These are phyloP conservation scores for Yarrowia sp. DNA, from an alignment of 805 yeast species.

Conservation along the genomic window DNA sequence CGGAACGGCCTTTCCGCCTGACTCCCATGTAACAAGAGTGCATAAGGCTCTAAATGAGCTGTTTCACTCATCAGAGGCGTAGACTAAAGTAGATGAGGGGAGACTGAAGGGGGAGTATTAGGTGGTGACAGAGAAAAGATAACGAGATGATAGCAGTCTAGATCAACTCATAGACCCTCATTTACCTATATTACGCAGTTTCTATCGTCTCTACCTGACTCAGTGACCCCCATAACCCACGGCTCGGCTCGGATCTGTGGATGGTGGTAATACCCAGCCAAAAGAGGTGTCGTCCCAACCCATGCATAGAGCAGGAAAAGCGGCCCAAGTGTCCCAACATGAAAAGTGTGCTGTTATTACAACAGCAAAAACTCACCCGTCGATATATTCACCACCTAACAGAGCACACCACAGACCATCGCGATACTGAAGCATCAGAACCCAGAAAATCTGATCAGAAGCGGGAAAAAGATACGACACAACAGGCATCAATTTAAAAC, in stretches of 20 bases:
- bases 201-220: too few species aligned
- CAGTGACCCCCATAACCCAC: neutral
- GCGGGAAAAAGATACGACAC: too few species aligned
- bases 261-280: slow-evolving; percentile 9
- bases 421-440: too few species aligned
- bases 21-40: slow-evolving; percentile 9
- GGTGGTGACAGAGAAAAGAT: too few species aligned
- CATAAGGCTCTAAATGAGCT: slow-evolving; percentile 8
- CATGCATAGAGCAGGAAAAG: slow-evolving; percentile 23
- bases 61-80: neutral
- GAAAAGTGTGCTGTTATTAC: slow-evolving; percentile 35
- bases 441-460: too few species aligned
- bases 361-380: slow-evolving; percentile 15
- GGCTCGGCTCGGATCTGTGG: neutral
- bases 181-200: too few species aligned
- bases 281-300: slow-evolving; percentile 9
- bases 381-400: neutral
- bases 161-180: too few species aligned
- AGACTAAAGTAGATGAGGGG: slow-evolving; percentile 18
- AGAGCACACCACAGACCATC: neutral
- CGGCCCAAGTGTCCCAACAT: slow-evolving; percentile 24
- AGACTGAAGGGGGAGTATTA: neutral
- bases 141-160: too few species aligned
- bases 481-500: neutral
- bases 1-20: too few species aligned